Evolutionary conservation across 495 filamentous ascomycete species (phyloP).

Genomic region (Podospora pseudoanserina): DNA sequence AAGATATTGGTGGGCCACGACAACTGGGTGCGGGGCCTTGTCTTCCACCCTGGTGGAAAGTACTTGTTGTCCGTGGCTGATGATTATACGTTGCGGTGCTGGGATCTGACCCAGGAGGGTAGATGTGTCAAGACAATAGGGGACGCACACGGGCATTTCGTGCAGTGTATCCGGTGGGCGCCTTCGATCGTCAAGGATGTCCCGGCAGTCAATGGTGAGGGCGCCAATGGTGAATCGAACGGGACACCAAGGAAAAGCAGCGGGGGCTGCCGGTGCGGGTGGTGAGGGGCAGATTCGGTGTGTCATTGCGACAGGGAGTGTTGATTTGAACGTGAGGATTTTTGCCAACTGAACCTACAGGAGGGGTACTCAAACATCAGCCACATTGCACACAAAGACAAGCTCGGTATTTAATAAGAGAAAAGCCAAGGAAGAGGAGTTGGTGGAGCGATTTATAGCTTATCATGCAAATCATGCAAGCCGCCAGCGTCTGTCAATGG

Average conservation of each 20-base stretch:
- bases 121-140: conserved; percentile 79
- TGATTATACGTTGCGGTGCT: conserved; percentile 90
- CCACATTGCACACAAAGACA: neutral
- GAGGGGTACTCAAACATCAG: neutral
- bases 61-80: conserved; percentile 83
- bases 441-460: neutral
- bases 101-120: conserved; percentile 90
- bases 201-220: conserved; percentile 47
- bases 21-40: conserved; percentile 87
- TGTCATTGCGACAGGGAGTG: conserved; percentile 61
- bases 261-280: conserved; percentile 25
- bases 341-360: conserved; percentile 49
- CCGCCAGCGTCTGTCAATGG: neutral
- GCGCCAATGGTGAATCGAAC: conserved; percentile 52
- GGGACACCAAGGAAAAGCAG: conserved; percentile 48
- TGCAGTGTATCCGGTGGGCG: conserved; percentile 89
- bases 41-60: conserved; percentile 93
- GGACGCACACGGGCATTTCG: conserved; percentile 81
- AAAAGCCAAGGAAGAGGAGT: neutral
- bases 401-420: neutral
- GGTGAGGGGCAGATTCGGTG: conserved; percentile 54
- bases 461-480: neutral
- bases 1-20: conserved; percentile 90
- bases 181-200: conserved; percentile 65
- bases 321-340: conserved; percentile 58